Evolutionary conservation across 2,329 filamentous ascomycete genomes (phyloP), one percentile per base, ranked within the genome.

Genomic region (Chaetomium sp.): DNA sequence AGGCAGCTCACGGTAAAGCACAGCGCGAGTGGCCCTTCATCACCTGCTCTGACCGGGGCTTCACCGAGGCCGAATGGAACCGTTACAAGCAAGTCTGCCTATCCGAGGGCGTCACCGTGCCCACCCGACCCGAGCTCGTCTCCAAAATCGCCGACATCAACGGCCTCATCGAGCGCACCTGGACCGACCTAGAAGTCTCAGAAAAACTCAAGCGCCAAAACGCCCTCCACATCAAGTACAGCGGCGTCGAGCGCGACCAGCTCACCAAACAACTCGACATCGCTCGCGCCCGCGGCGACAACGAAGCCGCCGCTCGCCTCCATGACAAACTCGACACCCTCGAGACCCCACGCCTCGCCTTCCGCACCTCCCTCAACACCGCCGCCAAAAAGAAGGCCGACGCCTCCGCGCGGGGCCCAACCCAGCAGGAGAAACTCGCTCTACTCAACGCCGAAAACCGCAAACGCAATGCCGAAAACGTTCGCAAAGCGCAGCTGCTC

Each of bases 1-100:
- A 86, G 53, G 85, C 89, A 43, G 85, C 89, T 6, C 88, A 95
- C 68, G 94, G 94, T 46, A 91, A 91, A 65, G 80, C 88, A 0
- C 81, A 90, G 67, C 87, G 87, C 68, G 85, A 91, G 38, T 96
- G 91, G 73, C 91, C 91, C 4, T 96, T 97, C 70, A 86, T 94
- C 59, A 86, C 87, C 60, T 91, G 92, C 68, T 97, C 94, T 0
- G 91, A 96, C 69, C 84, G 85, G 49, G 77, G 79, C 43, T 88
- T 97, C 66, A 89, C 87, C n/a, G 90, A 94, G 71, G 74, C 78
- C 51, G 94, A 99, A 69, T 88, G 89, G 72, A 85, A 86, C 56
- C 86, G 89, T 33, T 96, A 90, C 71, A 86, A 88, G 64, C 81
- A 86, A 56, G 85, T 85, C 7, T 86, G 91, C 68, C 75, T 81